Conservation (phyloP, 371 early-diverging fungal species). For the Circinella minor region DNA sequence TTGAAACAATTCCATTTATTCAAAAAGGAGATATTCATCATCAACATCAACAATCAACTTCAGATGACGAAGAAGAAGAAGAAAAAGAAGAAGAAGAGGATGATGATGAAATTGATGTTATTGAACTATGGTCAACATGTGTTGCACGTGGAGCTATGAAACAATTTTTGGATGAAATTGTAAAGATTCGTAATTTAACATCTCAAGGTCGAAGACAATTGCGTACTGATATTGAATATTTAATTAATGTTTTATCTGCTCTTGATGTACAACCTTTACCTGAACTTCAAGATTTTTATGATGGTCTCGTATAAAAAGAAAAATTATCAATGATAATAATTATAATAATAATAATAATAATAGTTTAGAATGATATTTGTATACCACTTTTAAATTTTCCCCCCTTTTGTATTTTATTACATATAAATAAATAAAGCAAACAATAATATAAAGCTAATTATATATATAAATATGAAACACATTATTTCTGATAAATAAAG, state of each 20-base stretch:
- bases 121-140: constrained; percentile 73
- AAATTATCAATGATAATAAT: background rate
- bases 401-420: too few relatives aligned
- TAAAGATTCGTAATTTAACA: constrained; percentile 43
- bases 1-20: constrained; percentile 61
- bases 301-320: background rate
- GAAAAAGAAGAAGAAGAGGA: constrained; percentile 24
- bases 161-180: constrained; percentile 42
- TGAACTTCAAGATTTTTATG: constrained; percentile 30
- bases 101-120: constrained; percentile 44
- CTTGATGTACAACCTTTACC: constrained; percentile 61
- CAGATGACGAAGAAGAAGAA: constrained; percentile 10
- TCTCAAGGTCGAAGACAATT: constrained; percentile 59
- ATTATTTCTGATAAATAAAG: too few relatives aligned
- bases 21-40: background rate
- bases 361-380: too few relatives aligned
- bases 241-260: constrained; percentile 65
- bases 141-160: constrained; percentile 64
- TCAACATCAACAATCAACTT: background rate
- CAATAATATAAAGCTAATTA: background rate
- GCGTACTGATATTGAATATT: constrained; percentile 64
- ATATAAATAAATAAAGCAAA: too few relatives aligned
- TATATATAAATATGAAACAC: background rate
- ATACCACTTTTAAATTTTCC: too few relatives aligned
- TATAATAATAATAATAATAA: too few relatives aligned